Evolutionary conservation across 129 eudicot genomes (phyloP), one percentile per base, ranked within the genome.

Genomic region (Chrysanthemum makinoi): DNA sequence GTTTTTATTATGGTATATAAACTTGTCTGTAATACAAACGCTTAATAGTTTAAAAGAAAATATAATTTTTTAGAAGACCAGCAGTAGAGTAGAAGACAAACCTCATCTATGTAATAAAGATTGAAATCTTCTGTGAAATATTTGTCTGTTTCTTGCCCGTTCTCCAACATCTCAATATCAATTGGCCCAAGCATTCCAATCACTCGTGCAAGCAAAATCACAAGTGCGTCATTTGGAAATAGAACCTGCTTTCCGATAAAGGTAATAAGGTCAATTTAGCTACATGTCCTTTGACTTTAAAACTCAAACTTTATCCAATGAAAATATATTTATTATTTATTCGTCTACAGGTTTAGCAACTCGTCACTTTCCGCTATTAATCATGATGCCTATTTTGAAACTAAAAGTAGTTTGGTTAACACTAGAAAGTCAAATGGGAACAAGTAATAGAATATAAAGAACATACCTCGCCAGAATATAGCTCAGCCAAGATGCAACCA

Each of bases 401-500:
- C 11, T 61, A 49, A 15, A 47, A 62, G 47, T 16, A 22, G 47
- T 15, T 5, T 72, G 61, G 33, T 61, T 62, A 52, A 72, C 68
- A 72, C 47, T n/a, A 3, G 17, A 51, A 17, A 73, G 63, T 63
- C 54, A 62, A 61, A 24, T 9, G 48, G 68, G 68, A 75, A 58
- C 19, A 28, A 73, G 19, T 48, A 8, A 22, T 20, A 44, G 22
- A 22, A 33, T 47, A 39, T 5, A 5, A 28, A 51, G 64, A 68
- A 64, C 84, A 53, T 90, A 95, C 99, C 68, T 95, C 95, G 56
- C 99, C 97, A 15, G 96, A 79, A 61, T 59, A 88, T 67, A 95
- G 81, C 82, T 95, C 99, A 2, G 96, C 91, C 78, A 95, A 75
- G 66, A 95, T 90, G 72, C 99, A 95, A 46, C 99, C 99, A 72